Evolutionary conservation across 208 protist genomes (phyloP).

Genomic region (Acanthamoeba polyphaga): DNA sequence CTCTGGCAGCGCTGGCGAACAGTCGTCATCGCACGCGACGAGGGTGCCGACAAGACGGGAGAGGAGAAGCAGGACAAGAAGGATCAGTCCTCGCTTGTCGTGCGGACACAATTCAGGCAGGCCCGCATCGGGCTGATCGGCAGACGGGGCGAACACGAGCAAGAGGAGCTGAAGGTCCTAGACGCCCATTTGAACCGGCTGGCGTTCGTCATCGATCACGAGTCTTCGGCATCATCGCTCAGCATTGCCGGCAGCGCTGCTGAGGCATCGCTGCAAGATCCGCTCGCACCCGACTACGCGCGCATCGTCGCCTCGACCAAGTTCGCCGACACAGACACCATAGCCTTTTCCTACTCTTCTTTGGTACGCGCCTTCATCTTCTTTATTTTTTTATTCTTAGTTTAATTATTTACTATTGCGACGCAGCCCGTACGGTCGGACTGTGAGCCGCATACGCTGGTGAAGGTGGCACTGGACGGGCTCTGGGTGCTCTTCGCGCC

Average conservation of each 20-base stretch:
- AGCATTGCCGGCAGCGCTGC: constrained; percentile 14
- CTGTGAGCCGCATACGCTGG: not conserved
- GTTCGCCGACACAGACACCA: not conserved
- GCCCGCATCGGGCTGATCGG: not conserved
- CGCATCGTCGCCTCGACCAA: not conserved
- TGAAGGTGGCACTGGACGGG: not conserved
- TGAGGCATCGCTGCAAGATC: not conserved
- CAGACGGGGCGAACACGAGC: not conserved
- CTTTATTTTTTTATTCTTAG: not conserved
- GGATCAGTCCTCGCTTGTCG: not conserved
- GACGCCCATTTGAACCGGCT: not conserved
- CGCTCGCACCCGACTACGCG: not conserved
- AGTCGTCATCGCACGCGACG: not conserved
- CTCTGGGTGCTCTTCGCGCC: constrained; percentile 26
- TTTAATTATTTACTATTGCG: not conserved
- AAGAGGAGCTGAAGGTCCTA: not conserved
- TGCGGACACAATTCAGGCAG: not conserved
- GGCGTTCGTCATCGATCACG: not conserved
- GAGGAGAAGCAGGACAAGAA: not conserved
- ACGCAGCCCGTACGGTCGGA: not conserved
- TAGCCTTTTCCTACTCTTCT: not conserved
- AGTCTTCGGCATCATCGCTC: not conserved
- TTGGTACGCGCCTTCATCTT: not conserved
- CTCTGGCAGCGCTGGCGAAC: constrained; percentile 20
- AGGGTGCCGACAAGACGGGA: not conserved